Base-by-base conservation (phyloP, 495 filamentous ascomycete genomes). In the Paragyromitra xinjiangensis region DNA sequence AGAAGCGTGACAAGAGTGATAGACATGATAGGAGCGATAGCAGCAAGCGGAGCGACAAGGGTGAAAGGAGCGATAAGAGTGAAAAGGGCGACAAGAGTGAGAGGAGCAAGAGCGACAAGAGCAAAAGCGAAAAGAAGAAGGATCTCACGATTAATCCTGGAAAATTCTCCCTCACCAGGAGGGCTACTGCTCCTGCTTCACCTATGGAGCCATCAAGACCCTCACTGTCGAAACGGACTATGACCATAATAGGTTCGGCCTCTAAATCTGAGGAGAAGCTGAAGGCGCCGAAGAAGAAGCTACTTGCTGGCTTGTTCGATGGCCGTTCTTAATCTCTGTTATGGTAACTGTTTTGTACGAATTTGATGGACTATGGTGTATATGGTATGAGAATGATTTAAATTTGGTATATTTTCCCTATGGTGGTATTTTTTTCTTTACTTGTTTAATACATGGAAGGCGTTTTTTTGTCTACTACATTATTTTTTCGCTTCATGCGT, bases 221-320 rank as follows among this genome's bases (percentile, higher is more conserved):
- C 4, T 56, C 59, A 1, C 16, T 64, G 12, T 16, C 74, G 14
- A 76, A 65, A 44, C 58, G 73, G 16, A 73, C 73, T 4, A 71
- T 72, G 50, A 76, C 73, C 29, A 16, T 26, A 5, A 19, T 63
- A 26, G 42, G 59, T 37, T 6, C 63, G 12, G n/a, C 42, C 6
- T 63, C 64, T 34, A 69, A 44, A 14, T 71, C 75, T 0, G 68
- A 79, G 7, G 75, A 79, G 74, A 72, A 78, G 34, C n/a, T 50
- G 37, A 77, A 67, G 40, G 50, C 59, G 6, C 64, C 75, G 44
- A 78, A 73, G 69, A 77, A 77, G 65, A 78, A 79, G 74, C 39
- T 79, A 2, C 56, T 79, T 19, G 55, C 9, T 19, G 9, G 53
- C 19, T 63, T 78, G 26, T 79, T 79, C 22, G 75, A 79, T 53